Evolutionary conservation across 768 basidiomycete genomes (phyloP).

Genomic region (Mycena leptocephala): DNA sequence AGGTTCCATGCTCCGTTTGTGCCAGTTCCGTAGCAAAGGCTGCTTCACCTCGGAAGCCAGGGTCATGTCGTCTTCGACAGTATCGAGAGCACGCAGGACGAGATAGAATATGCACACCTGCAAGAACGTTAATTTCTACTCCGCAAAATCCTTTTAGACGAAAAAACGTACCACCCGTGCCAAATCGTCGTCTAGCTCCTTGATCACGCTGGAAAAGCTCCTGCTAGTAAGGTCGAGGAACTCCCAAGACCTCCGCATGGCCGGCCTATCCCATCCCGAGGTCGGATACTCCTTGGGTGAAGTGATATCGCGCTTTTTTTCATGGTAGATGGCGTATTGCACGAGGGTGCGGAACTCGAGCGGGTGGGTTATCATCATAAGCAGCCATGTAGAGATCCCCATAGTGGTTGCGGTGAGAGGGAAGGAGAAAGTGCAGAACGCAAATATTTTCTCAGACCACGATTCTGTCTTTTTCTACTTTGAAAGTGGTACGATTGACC

Average conservation of each 20-base stretch:
- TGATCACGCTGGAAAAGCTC: constrained; percentile 94
- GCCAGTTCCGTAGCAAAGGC: constrained; percentile 87
- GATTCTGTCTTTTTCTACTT: constrained; percentile 1
- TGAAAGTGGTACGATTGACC: constrained; percentile 15
- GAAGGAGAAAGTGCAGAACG: not conserved
- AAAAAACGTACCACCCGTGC: constrained; percentile 84
- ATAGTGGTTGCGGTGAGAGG: constrained; percentile 49
- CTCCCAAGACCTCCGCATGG: constrained; percentile 93
- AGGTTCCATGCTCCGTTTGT: constrained; percentile 82
- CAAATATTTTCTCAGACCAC: constrained; percentile 3
- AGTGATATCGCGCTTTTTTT: constrained; percentile 88
- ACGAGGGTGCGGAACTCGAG: constrained; percentile 87
- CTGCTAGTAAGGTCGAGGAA: constrained; percentile 92
- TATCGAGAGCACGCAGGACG: constrained; percentile 94
- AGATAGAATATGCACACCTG: constrained; percentile 97
- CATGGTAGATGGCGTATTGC: constrained; percentile 89
- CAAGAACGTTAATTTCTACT: not conserved
- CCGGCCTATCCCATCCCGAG: constrained; percentile 89
- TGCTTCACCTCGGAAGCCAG: constrained; percentile 91
- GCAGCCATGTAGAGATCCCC: constrained; percentile 74
- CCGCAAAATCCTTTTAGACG: not conserved
- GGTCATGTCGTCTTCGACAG: constrained; percentile 99
- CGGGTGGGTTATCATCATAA: constrained; percentile 84
- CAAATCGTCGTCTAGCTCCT: constrained; percentile 95
- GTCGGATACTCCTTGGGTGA: constrained; percentile 79